Conservation (phyloP, 441 rosid species). For the Raphanus hybrid region DNA sequence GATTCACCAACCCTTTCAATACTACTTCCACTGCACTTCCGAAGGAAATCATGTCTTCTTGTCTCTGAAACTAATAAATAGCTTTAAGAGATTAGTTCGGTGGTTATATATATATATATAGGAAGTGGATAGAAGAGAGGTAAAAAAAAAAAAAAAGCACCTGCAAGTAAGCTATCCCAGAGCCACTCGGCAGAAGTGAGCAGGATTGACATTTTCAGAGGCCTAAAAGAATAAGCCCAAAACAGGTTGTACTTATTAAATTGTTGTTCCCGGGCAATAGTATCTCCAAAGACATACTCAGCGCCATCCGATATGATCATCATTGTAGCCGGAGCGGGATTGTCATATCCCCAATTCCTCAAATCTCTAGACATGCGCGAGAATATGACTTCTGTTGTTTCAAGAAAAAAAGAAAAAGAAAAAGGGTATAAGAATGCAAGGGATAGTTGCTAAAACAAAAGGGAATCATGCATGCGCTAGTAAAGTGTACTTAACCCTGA, state of each 20-base stretch:
- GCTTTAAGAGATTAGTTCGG: background rate
- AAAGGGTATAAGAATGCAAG: too few relatives aligned
- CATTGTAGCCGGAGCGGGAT: background rate
- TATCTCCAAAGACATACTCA: background rate
- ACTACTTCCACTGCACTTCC: background rate
- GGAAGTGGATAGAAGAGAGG: background rate
- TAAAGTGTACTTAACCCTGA: background rate
- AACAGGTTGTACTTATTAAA: background rate
- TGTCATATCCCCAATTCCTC: background rate
- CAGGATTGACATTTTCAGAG: background rate
- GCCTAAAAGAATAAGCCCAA: background rate
- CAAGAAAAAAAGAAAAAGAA: background rate
- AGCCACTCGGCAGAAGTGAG: background rate
- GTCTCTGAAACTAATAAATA: background rate
- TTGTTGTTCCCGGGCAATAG: background rate
- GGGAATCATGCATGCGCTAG: too few relatives aligned
- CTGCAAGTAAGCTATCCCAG: constrained; percentile 3
- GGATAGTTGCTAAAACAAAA: background rate
- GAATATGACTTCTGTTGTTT: background rate
- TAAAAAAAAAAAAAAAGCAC: background rate
- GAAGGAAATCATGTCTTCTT: background rate
- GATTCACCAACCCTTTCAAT: background rate
- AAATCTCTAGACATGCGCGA: background rate
- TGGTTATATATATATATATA: background rate
- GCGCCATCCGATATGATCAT: background rate